These are phyloP conservation scores for Cladosporium velox DNA, from an alignment of 2,329 filamentous ascomycete species.

Conservation along the genomic window DNA sequence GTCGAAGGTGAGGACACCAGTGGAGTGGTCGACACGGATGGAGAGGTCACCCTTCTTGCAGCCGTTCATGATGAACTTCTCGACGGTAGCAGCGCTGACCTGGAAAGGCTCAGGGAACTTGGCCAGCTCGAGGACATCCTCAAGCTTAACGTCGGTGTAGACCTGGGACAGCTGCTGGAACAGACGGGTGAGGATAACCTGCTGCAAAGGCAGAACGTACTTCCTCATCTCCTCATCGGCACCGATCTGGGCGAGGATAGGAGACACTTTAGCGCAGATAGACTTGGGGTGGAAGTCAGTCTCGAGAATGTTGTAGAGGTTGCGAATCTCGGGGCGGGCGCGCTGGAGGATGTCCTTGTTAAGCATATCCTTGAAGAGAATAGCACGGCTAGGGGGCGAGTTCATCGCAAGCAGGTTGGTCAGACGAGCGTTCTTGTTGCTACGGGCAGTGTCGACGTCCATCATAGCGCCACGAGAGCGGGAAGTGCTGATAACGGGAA, in stretches of 20 bases:
- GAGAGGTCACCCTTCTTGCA: slow-evolving; percentile 99
- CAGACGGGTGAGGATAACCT: slow-evolving; percentile 95
- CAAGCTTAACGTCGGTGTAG: slow-evolving; percentile 94
- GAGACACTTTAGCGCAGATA: slow-evolving; percentile 98
- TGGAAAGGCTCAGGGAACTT: slow-evolving; percentile 97
- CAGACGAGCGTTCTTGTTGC: slow-evolving; percentile 97
- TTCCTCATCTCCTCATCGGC: slow-evolving; percentile 94
- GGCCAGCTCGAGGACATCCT: slow-evolving; percentile 89
- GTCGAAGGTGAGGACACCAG: slow-evolving; percentile 93
- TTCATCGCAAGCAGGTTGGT: slow-evolving; percentile 95
- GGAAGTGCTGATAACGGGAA: slow-evolving; percentile 97
- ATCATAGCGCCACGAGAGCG: slow-evolving; percentile 93
- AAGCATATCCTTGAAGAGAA: slow-evolving; percentile 92
- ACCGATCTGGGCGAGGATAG: slow-evolving; percentile 90
- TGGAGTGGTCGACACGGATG: slow-evolving; percentile 93
- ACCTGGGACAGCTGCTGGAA: slow-evolving; percentile 99
- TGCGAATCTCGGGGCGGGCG: slow-evolving; percentile 89
- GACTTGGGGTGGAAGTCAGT: slow-evolving; percentile 98
- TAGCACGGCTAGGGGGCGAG: slow-evolving; percentile 81
- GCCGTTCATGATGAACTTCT: slow-evolving; percentile 99
- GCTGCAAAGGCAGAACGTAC: slow-evolving; percentile 92
- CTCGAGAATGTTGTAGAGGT: slow-evolving; percentile 97
- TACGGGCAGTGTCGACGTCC: slow-evolving; percentile 93
- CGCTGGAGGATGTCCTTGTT: slow-evolving; percentile 94
- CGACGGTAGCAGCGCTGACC: slow-evolving; percentile 84